Percentiles rank a stretch among this genome's conserved stretches.
These are phyloP conservation scores for Meripilus lineatus DNA, from an alignment of 1,284 basidiomycete species.

Conservation along the genomic window DNA sequence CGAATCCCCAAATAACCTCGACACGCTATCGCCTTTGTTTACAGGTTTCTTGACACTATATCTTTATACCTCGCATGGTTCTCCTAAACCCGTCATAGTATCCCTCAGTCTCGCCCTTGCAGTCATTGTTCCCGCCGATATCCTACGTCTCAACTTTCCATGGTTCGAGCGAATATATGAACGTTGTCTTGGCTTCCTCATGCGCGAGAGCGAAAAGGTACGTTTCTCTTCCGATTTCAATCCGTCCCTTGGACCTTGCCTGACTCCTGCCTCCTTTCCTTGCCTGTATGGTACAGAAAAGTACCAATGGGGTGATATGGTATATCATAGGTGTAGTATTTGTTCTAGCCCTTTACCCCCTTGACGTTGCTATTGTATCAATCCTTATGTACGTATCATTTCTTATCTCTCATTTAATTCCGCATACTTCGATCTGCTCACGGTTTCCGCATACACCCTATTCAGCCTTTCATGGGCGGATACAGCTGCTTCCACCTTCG, in stretches of 20 bases:
- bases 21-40: not conserved
- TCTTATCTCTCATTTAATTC: constrained; percentile 2
- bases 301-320: constrained; percentile 90
- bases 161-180: constrained; percentile 79
- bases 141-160: constrained; percentile 70
- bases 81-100: constrained; percentile 55
- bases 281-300: constrained; percentile 36
- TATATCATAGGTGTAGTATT: constrained; percentile 91
- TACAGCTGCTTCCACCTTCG: constrained; percentile 91
- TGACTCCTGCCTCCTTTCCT: not conserved
- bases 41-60: constrained; percentile 82
- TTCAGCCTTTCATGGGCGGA: constrained; percentile 93
- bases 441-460: constrained; percentile 3
- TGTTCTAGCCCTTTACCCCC: constrained; percentile 76
- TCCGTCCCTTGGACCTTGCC: not conserved
- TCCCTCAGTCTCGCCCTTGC: constrained; percentile 65
- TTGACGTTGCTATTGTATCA: constrained; percentile 84
- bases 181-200: constrained; percentile 76
- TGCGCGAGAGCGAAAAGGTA: constrained; percentile 91
- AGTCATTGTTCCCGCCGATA: constrained; percentile 72
- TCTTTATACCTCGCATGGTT: constrained; percentile 60
- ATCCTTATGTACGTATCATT: constrained; percentile 72
- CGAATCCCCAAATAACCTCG: constrained; percentile 2
- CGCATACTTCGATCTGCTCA: not conserved
- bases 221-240: constrained; percentile 14